phyloP scores from a whole-genome alignment of 1,139 yeast genomes.

The Yamadazyma triangularis region DNA sequence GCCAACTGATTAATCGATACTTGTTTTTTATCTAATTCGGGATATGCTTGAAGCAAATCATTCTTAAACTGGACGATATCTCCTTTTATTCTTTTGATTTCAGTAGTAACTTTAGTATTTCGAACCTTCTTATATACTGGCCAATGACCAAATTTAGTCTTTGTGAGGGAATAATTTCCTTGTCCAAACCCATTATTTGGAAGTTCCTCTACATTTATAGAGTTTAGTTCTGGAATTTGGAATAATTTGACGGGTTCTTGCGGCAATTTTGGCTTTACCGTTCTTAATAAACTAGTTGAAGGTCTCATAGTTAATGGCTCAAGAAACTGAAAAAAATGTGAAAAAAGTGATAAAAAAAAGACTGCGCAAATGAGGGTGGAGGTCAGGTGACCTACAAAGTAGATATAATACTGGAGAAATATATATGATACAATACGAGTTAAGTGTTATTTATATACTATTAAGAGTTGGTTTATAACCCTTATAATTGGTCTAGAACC shows the following conservation, averaged over 20 bases:
- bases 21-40: conserved; percentile 36
- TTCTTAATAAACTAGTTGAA: conserved; percentile 17
- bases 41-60: conserved; percentile 46
- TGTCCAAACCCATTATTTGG: conserved; percentile 43
- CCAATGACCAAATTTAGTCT: conserved; percentile 58
- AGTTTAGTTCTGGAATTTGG: conserved; percentile 24
- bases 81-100: conserved; percentile 61
- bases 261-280: conserved; percentile 22
- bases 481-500: no score
- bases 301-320: no score
- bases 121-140: conserved; percentile 63
- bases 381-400: no score
- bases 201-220: conserved; percentile 23
- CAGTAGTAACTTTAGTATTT: conserved; percentile 54
- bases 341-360: no score
- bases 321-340: no score
- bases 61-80: conserved; percentile 53
- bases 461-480: no score
- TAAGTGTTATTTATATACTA: no score
- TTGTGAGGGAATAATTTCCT: conserved; percentile 44
- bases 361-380: no score
- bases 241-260: conserved; percentile 15
- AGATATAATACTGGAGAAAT: no score
- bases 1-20: conserved; percentile 36
- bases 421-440: no score